A percentile compares a stretch with the other conserved stretches of the same genome.
Evolutionary conservation across 2,329 filamentous ascomycete species (phyloP).

Genomic region (Huntiella bhutanensis): DNA sequence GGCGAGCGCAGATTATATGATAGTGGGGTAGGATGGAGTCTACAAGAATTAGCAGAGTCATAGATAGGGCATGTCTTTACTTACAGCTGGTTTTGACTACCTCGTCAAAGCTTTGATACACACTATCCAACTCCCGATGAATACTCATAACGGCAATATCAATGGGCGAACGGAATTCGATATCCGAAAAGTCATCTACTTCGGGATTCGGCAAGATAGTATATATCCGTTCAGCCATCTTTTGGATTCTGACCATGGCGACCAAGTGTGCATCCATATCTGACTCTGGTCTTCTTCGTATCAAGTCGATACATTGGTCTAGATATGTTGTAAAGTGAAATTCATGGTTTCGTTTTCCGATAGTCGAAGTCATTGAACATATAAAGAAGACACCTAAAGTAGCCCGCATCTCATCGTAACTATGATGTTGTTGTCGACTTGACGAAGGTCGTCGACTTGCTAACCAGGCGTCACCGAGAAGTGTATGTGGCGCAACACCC

Average conservation of each 20-base stretch:
- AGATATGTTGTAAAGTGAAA: slow-evolving; percentile 20
- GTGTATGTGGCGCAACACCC: slow-evolving; percentile 14
- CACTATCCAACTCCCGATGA: slow-evolving; percentile 18
- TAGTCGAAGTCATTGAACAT: slow-evolving; percentile 17
- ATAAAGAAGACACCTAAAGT: slow-evolving; percentile 23
- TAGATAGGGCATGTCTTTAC: background rate
- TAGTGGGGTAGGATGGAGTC: slow-evolving; percentile 20
- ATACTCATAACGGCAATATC: slow-evolving; percentile 19
- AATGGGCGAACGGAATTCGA: slow-evolving; percentile 15
- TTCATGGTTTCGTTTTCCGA: slow-evolving; percentile 18
- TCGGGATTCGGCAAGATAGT: slow-evolving; percentile 15
- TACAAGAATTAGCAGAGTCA: slow-evolving; percentile 11
- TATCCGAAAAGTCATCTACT: slow-evolving; percentile 8
- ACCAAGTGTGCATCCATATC: slow-evolving; percentile 19
- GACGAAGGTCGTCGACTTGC: slow-evolving; percentile 12
- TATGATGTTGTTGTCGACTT: slow-evolving; percentile 14
- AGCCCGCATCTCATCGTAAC: slow-evolving; percentile 21
- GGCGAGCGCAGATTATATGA: slow-evolving; percentile 17
- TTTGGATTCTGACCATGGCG: slow-evolving; percentile 19
- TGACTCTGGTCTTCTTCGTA: slow-evolving; percentile 16
- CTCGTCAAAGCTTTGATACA: slow-evolving; percentile 14
- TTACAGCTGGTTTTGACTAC: slow-evolving; percentile 13
- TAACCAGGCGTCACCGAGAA: slow-evolving; percentile 19
- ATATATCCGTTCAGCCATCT: slow-evolving; percentile 17
- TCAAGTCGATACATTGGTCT: slow-evolving; percentile 18